Evolutionary conservation across 2,329 filamentous ascomycete genomes (phyloP), one percentile per base, ranked within the genome.

Genomic region (Exserohilum rostratum): DNA sequence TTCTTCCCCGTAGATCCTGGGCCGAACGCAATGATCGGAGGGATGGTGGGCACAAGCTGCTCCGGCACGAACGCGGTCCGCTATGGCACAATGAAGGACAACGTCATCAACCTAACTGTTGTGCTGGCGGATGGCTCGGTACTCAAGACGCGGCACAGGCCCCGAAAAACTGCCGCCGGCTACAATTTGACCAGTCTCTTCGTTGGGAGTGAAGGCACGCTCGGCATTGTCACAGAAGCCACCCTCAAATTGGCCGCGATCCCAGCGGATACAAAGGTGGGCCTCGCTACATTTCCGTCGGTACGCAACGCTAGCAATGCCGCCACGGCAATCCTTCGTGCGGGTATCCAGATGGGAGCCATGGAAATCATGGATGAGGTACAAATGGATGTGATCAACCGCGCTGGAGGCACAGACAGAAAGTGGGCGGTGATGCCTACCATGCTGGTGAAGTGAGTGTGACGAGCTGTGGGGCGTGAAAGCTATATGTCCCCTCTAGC

Each of bases 1-100:
- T 96, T 96, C 79, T 96, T 96, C 76, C 92, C 92, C 10, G 91
- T 91, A 0, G 92, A 96, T 76, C 92, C 92, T n/a, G 91, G 91
- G 48, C 92, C 91, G 25, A 91, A 91, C 6, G 92, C 92, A 53
- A 90, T 89, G 85, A 95, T 96, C 66, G 92, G 92, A 49, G 92
- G 92, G 37, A 92, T 92, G 89, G 85, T 91, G 46, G 86, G 87
- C 30, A 91, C 90, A 10, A 86, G 85, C 52, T 90, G 88, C 73
- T 86, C 74, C 9, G 92, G 92, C 48, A 96, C 92, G 6, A 96
- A 96, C 72, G 89, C 92, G 11, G 96, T 96, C 79, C 83, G 91
- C 50, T 96, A 96, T 73, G 92, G 92, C 57, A 96, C 92, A 2
- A 96, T 96, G 90, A 87, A 90, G 58, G 91, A 96, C 70, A 96